Base-by-base conservation (phyloP, 441 rosid genomes). In the Caryocar brasiliense region DNA sequence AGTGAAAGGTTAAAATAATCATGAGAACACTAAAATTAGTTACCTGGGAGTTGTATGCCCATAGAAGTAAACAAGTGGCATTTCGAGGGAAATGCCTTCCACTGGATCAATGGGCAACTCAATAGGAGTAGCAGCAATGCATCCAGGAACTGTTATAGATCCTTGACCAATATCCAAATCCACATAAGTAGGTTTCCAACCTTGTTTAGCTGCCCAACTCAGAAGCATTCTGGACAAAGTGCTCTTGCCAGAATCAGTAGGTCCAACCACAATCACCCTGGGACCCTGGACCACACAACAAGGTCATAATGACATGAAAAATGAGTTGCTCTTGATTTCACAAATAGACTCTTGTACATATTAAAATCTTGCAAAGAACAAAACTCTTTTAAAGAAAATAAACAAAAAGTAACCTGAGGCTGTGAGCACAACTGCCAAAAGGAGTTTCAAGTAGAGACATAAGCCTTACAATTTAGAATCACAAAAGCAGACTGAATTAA, bases 151-250 rank as follows among this genome's bases (percentile, higher is more conserved):
- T 20, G 95, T 85, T 51, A 91, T 85, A 21, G 83, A 70, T 47
- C 98, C 98, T 82, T 87, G 95, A 41, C 95, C 94, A 48, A 87
- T 68, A 73, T 91, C 96, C 74, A 87, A 76, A 71, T 83, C 95
- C 17, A 87, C 89, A 71, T 63, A 91, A 21, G 84, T 85, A 58
- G 91, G 93, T 63, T 85, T 81, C 85, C 83, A 91, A 36, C 93
- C 95, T 33, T 67, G 88, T 70, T 87, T 91, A 48, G 94, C 91
- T 39, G 96, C 88, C 93, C 96, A 91, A 62, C 94, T 87, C 41
- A 91, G 83, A 52, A 91, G 95, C 94, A 91, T 91, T 58, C 76
- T 83, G 1, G 87, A 67, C 68, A 83, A 64, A 15, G 96, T 80
- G 69, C 95, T 85, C 75, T 87, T 91, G 36, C 94, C 95, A 11